Evolutionary conservation across 495 filamentous ascomycete species (phyloP).

Genomic region (Hypoxylon trugodes): DNA sequence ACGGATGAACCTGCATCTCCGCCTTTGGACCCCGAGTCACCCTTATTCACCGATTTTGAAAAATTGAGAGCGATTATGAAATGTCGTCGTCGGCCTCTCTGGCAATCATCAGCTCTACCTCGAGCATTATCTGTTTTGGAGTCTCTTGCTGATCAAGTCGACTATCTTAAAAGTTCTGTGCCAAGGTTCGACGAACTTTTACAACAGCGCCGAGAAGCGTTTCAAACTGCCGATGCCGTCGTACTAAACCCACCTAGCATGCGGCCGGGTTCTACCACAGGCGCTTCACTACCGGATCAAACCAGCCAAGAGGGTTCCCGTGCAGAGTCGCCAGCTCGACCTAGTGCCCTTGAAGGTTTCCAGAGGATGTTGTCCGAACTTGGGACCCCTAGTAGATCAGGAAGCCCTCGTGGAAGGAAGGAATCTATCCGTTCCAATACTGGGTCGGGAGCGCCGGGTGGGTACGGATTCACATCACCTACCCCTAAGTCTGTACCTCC

Average conservation of each 20-base stretch:
- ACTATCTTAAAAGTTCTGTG: conserved; percentile 70
- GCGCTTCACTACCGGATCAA: conserved; percentile 42
- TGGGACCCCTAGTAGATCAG: conserved; percentile 57
- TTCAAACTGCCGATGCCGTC: conserved; percentile 63
- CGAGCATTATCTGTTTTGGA: conserved; percentile 61
- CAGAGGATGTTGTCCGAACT: conserved; percentile 66
- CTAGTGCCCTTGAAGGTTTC: conserved; percentile 61
- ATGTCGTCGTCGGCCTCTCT: conserved; percentile 60
- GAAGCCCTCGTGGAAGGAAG: conserved; percentile 58
- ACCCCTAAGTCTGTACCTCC: conserved; percentile 45
- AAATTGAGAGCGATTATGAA: conserved; percentile 55
- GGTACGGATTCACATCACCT: conserved; percentile 37
- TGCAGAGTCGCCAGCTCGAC: conserved; percentile 53
- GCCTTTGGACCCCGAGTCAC: conserved; percentile 45
- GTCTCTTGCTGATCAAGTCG: conserved; percentile 69
- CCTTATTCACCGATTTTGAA: conserved; percentile 49
- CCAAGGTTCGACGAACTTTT: conserved; percentile 80
- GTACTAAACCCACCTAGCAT: conserved; percentile 38
- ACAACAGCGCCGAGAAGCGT: conserved; percentile 73
- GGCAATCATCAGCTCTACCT: conserved; percentile 54
- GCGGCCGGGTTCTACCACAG: conserved; percentile 30
- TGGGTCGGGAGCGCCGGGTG: conserved; percentile 35
- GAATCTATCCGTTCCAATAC: conserved; percentile 42
- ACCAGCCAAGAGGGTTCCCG: conserved; percentile 47
- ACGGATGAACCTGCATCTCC: conserved; percentile 43